These are phyloP conservation scores for Brassica rapa DNA, from an alignment of 345 rosid genomes.

Conservation along the genomic window DNA sequence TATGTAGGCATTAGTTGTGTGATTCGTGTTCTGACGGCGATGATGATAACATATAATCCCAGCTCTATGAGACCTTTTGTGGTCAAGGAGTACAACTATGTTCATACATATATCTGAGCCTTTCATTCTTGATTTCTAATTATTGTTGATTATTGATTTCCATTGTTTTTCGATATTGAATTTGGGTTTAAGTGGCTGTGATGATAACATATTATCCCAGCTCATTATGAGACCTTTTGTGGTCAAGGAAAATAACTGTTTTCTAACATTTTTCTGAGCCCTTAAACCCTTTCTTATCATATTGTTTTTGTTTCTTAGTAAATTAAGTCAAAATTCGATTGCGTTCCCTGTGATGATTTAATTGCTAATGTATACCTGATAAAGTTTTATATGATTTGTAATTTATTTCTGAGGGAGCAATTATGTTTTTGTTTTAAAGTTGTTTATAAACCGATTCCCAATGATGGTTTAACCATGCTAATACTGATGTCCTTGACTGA, in stretches of 20 bases:
- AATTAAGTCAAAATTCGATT: background rate
- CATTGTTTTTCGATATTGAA: background rate
- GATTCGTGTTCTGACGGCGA: background rate
- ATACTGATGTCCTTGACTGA: conserved; percentile 53
- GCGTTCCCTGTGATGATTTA: conserved; percentile 40
- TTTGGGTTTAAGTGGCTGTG: conserved; percentile 36
- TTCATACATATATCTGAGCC: conserved; percentile 39
- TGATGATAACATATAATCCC: conserved; percentile 45
- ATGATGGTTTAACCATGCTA: conserved; percentile 63
- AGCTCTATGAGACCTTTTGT: conserved; percentile 46
- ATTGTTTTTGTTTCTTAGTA: background rate
- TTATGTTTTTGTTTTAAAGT: background rate
- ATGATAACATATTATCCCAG: conserved; percentile 58
- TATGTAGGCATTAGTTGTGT: background rate
- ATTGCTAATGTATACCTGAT: conserved; percentile 45
- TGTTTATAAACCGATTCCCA: conserved; percentile 33
- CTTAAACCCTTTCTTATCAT: background rate
- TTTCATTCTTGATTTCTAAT: background rate
- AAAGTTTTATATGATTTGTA: conserved; percentile 4
- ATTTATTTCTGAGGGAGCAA: conserved; percentile 37
- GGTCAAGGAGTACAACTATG: conserved; percentile 42
- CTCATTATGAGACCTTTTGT: conserved; percentile 60
- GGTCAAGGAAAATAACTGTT: conserved; percentile 45
- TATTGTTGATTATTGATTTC: background rate
- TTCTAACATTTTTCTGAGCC: conserved; percentile 49